phyloP scores from a whole-genome alignment of 192 early-diverging fungal genomes.

The Funneliformis geosporum region DNA sequence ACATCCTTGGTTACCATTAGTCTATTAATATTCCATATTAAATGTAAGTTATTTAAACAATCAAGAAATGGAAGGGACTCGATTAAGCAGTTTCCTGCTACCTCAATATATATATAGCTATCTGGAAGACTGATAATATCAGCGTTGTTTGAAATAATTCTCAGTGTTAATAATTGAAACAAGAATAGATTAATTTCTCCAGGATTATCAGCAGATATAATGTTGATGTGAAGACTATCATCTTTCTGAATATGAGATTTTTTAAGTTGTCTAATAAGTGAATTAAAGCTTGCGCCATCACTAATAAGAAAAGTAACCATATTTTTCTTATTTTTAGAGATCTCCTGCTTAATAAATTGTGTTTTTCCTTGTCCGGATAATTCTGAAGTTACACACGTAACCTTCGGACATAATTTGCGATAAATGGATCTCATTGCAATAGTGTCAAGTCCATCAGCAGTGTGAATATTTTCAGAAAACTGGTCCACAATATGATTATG shows the following conservation, averaged over 20 bases:
- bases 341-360: constrained; percentile 22
- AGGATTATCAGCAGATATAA: constrained; percentile 19
- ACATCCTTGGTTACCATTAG: constrained; percentile 19
- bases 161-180: constrained; percentile 32
- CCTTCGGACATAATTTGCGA: constrained; percentile 22
- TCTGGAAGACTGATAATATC: constrained; percentile 16
- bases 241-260: neutral
- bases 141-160: constrained; percentile 16
- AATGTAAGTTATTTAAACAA: neutral
- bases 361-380: constrained; percentile 32
- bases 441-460: neutral
- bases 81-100: constrained; percentile 24
- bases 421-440: constrained; percentile 15
- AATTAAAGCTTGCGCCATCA: neutral
- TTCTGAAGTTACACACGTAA: constrained; percentile 28
- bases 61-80: constrained; percentile 17
- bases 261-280: constrained; percentile 14
- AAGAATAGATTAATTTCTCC: constrained; percentile 33
- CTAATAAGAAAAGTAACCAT: constrained; percentile 7
- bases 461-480: constrained; percentile 25
- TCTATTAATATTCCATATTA: constrained; percentile 21
- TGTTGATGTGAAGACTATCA: constrained; percentile 29
- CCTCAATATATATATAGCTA: constrained; percentile 24
- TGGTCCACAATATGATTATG: constrained; percentile 33
- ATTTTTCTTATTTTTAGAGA: neutral